A percentile compares a stretch with the other conserved stretches of the same genome.
phyloP scores from a whole-genome alignment of 495 filamentous ascomycete genomes.

The Apodospora peruviana region DNA sequence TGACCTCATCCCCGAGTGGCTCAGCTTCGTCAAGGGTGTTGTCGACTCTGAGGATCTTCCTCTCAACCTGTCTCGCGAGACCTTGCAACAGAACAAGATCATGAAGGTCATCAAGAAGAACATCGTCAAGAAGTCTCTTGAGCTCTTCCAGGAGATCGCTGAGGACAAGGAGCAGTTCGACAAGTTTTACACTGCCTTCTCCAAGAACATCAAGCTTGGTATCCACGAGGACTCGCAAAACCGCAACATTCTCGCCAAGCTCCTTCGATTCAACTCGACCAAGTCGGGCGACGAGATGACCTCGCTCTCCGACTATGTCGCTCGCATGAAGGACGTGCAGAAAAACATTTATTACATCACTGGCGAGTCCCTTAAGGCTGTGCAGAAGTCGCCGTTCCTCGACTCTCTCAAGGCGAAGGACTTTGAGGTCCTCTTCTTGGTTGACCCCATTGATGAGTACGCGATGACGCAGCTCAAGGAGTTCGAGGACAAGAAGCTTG shows the following conservation, averaged over 20 bases:
- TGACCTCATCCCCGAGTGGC: constrained; percentile 98
- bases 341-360: constrained; percentile 99
- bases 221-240: constrained; percentile 99
- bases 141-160: constrained; percentile 97
- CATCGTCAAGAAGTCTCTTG: constrained; percentile 99
- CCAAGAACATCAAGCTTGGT: constrained; percentile 99
- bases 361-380: constrained; percentile 97
- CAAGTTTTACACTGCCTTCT: constrained; percentile 99
- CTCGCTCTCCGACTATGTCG: constrained; percentile 92
- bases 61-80: constrained; percentile 98
- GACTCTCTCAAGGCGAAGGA: constrained; percentile 98
- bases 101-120: constrained; percentile 99
- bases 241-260: constrained; percentile 88
- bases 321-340: constrained; percentile 98
- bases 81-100: constrained; percentile 99
- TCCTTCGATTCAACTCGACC: constrained; percentile 96
- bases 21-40: constrained; percentile 98
- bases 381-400: constrained; percentile 96
- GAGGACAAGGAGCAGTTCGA: constrained; percentile 99
- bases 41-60: constrained; percentile 99
- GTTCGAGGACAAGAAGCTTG: constrained; percentile 99
- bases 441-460: constrained; percentile 99
- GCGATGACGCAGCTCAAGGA: constrained; percentile 99
- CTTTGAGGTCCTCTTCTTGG: constrained; percentile 98
- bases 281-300: constrained; percentile 96